Conservation (phyloP, 768 basidiomycete species). For the Tremella mesenterica region DNA sequence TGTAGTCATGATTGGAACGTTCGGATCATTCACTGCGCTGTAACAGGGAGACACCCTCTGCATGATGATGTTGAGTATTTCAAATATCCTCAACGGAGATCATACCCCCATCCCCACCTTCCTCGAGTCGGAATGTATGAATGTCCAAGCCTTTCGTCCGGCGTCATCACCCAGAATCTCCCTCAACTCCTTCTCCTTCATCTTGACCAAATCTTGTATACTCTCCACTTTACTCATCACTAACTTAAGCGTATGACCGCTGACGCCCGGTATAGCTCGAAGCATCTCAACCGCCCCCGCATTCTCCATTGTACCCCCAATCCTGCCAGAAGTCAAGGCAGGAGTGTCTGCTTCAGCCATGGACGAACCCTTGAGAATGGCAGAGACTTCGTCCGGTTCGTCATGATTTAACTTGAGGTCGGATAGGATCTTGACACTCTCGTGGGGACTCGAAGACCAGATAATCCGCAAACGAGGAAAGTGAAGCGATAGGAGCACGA, state of each 20-base stretch:
- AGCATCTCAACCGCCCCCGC: conserved; percentile 66
- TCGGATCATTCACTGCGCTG: too few relatives aligned
- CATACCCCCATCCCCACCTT: too few relatives aligned
- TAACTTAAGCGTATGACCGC: conserved; percentile 71
- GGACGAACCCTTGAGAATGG: conserved; percentile 60
- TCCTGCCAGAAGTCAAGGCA: conserved; percentile 8
- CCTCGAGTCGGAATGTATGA: conserved; percentile 50
- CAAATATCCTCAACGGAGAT: too few relatives aligned
- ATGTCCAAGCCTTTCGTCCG: conserved; percentile 69
- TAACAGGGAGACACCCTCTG: too few relatives aligned
- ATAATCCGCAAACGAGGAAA: conserved; percentile 90
- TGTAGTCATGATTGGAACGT: too few relatives aligned
- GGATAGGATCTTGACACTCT: conserved; percentile 80
- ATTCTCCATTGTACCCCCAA: conserved; percentile 45
- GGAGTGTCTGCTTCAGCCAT: conserved; percentile 59
- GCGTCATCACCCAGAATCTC: conserved; percentile 59
- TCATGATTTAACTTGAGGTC: conserved; percentile 73
- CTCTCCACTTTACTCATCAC: conserved; percentile 69
- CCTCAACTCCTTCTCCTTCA: conserved; percentile 42
- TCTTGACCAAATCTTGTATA: conserved; percentile 55
- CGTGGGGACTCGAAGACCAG: conserved; percentile 94
- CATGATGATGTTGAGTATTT: too few relatives aligned
- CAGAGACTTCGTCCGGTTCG: conserved; percentile 70
- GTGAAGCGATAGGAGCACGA: conserved; percentile 75
- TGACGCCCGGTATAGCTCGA: conserved; percentile 72